These are phyloP conservation scores for Vicia villosa DNA, from an alignment of 306 rosid species.

Conservation along the genomic window DNA sequence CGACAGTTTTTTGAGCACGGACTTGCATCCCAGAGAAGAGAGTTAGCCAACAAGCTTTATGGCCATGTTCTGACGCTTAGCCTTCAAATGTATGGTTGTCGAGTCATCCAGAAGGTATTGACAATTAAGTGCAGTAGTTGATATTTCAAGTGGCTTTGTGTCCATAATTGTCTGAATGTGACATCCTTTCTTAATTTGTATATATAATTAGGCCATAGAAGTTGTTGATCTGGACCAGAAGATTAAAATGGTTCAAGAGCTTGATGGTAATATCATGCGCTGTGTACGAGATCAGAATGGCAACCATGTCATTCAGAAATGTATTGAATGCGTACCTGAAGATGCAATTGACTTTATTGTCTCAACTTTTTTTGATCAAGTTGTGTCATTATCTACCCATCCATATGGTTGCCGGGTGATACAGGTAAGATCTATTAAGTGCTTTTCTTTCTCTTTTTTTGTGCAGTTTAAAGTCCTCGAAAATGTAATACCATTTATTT, in stretches of 20 bases:
- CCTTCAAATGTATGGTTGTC: slow-evolving; percentile 99
- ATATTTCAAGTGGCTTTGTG: neutral
- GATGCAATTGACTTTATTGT: slow-evolving; percentile 71
- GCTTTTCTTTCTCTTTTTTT: neutral
- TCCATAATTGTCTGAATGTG: slow-evolving; percentile 13
- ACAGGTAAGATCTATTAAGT: slow-evolving; percentile 52
- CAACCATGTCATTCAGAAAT: slow-evolving; percentile 92
- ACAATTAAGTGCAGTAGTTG: neutral
- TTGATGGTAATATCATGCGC: slow-evolving; percentile 87
- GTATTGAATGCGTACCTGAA: slow-evolving; percentile 78
- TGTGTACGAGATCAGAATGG: slow-evolving; percentile 99
- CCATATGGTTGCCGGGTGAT: slow-evolving; percentile 98
- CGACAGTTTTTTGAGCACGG: slow-evolving; percentile 97
- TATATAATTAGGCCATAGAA: slow-evolving; percentile 76
- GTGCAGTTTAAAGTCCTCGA: neutral
- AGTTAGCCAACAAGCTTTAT: slow-evolving; percentile 81
- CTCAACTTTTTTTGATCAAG: slow-evolving; percentile 87
- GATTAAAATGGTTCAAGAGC: slow-evolving; percentile 90
- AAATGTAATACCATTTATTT: slow-evolving; percentile 3
- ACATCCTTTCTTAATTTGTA: neutral
- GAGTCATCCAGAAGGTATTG: slow-evolving; percentile 94
- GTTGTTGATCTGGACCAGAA: slow-evolving; percentile 95
- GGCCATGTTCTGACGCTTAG: slow-evolving; percentile 83
- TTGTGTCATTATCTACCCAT: slow-evolving; percentile 88
- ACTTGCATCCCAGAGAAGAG: slow-evolving; percentile 84